Evolutionary conservation across 805 yeast genomes (phyloP), one percentile per base, ranked within the genome.

Genomic region (Metschnikowia lochheadii): DNA sequence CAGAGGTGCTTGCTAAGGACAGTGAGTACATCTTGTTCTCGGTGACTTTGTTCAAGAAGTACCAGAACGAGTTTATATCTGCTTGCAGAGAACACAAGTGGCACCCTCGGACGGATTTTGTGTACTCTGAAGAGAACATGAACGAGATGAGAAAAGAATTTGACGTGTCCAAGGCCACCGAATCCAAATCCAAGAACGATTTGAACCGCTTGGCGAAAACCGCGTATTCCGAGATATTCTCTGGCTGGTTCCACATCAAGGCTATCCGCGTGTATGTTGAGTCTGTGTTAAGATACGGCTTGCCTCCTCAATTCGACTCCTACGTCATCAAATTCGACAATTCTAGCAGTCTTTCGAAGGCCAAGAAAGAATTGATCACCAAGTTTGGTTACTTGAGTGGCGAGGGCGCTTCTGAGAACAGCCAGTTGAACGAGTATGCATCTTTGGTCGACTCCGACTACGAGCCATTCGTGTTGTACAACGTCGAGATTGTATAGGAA

Each of bases 361-460:
- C 90, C 41, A 90, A 85, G 69, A 71, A 78, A 52, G 87, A 85
- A 56, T 77, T 94, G 55, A 71, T 87, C 42, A 77, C 76, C 40
- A 83, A 88, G 63, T 94, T 85, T 65, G 96, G 96, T 6, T 92
- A 87, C 68, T 76, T 94, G 50, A 96, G 96, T 34, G 98, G 98
- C 31, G 87, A 84, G 61, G 96, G 96, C 0, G 87, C 88, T 62
- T 72, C 78, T 33, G 76, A 80, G 55, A 82, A 84, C 60, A 89
- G 85, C 64, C 83, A 81, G 42, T 77, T 92, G 61, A 81, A 84
- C 58, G 98, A 92, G 67, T 94, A 88, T 67, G 92, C 97, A 10
- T 82, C 96, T 1, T 73, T 94, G 61, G 97, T 90, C 45, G 99
- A 94, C 69, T 83, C 92, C 29, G 97, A 92, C 51, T 92, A 92